Evolutionary conservation across 345 rosid genomes (phyloP).

Genomic region (Aurinia saxatilis): DNA sequence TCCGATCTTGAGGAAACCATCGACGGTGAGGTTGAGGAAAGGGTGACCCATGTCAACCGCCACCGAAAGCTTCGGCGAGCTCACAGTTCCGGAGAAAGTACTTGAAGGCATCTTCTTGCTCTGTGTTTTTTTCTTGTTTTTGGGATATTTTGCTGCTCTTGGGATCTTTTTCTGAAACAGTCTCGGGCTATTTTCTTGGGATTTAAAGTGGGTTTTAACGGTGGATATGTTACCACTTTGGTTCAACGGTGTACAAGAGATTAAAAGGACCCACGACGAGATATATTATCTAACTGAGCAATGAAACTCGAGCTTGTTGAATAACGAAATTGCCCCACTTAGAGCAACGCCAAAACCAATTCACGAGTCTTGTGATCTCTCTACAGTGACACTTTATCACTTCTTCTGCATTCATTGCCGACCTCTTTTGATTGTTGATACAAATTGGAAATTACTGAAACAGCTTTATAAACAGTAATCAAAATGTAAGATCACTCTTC

Average conservation of each 20-base stretch:
- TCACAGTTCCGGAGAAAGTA: constrained; percentile 45
- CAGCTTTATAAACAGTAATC: constrained; percentile 34
- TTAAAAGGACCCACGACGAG: constrained; percentile 19
- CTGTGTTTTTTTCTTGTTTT: not conserved
- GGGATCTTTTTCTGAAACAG: not conserved
- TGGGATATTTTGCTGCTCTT: not conserved
- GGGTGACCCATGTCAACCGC: constrained; percentile 66
- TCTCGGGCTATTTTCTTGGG: constrained; percentile 11
- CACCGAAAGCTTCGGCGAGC: constrained; percentile 60
- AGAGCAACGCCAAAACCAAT: constrained; percentile 8
- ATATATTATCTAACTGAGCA: constrained; percentile 3
- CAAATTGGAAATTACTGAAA: constrained; percentile 35
- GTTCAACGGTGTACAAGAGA: constrained; percentile 25
- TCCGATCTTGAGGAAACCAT: constrained; percentile 87
- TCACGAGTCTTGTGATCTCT: constrained; percentile 11
- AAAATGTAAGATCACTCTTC: constrained; percentile 17
- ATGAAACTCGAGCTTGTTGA: not conserved
- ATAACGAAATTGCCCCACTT: not conserved
- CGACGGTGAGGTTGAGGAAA: constrained; percentile 61
- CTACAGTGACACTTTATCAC: constrained; percentile 16
- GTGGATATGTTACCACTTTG: not conserved
- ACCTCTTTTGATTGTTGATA: not conserved
- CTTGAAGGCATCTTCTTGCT: constrained; percentile 49
- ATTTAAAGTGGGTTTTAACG: constrained; percentile 3
- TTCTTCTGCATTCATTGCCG: constrained; percentile 10